These are phyloP conservation scores for Cystobasidium sp. DNA, from an alignment of 1,284 basidiomycete species.

Conservation along the genomic window DNA sequence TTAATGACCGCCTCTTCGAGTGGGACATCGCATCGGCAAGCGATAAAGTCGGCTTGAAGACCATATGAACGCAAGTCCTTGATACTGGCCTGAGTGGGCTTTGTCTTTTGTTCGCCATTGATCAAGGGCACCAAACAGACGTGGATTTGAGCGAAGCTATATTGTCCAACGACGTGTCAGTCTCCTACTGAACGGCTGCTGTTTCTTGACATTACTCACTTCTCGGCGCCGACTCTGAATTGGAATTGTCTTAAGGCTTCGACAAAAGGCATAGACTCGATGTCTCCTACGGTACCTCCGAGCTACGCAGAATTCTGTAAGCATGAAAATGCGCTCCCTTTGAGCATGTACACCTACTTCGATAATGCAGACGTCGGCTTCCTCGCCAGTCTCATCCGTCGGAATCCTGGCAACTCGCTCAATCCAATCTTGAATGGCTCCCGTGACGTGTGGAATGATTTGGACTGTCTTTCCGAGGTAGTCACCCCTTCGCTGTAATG, in stretches of 20 bases:
- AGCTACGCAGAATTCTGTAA: constrained; percentile 63
- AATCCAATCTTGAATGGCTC: constrained; percentile 98
- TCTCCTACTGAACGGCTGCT: background rate
- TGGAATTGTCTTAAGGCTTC: constrained; percentile 99
- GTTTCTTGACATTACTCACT: constrained; percentile 56
- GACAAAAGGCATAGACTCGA: constrained; percentile 95
- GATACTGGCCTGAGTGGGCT: constrained; percentile 96
- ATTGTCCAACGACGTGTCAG: background rate
- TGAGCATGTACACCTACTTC: constrained; percentile 65
- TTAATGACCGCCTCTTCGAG: constrained; percentile 83
- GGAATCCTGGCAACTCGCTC: constrained; percentile 91
- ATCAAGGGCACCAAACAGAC: constrained; percentile 98
- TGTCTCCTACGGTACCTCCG: constrained; percentile 94
- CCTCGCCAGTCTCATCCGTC: constrained; percentile 89
- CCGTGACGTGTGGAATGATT: constrained; percentile 97
- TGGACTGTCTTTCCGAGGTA: constrained; percentile 98
- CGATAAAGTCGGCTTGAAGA: constrained; percentile 91
- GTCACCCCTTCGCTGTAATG: constrained; percentile 79
- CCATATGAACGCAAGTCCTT: constrained; percentile 92
- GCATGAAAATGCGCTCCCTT: constrained; percentile 25
- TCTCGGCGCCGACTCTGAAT: constrained; percentile 94
- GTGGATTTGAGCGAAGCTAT: constrained; percentile 86
- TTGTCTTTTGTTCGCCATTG: constrained; percentile 98
- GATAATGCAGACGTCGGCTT: constrained; percentile 95
- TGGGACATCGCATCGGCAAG: constrained; percentile 74